Evolutionary conservation across 2,329 filamentous ascomycete species (phyloP).

Genomic region (Rachicladosporium sp.): DNA sequence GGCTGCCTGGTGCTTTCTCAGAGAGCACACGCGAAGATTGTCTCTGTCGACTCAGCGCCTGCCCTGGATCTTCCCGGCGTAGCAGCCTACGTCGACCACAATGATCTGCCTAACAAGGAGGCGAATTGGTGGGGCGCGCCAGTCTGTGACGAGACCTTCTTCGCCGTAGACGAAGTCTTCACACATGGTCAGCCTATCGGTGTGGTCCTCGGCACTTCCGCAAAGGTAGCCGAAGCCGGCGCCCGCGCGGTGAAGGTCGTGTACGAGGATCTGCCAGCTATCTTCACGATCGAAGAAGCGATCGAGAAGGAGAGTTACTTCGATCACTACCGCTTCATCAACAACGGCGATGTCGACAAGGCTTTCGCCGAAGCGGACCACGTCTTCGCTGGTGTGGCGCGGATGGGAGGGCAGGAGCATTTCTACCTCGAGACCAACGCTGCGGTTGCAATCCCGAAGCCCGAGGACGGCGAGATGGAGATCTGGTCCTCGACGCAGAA

Average conservation of each 20-base stretch:
- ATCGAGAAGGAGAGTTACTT: conserved; percentile 84
- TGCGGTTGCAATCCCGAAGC: conserved; percentile 72
- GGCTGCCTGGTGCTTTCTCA: conserved; percentile 80
- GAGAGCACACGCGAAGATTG: conserved; percentile 74
- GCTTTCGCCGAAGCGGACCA: conserved; percentile 70
- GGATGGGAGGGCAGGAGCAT: conserved; percentile 95
- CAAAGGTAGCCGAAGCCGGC: conserved; percentile 65
- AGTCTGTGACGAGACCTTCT: conserved; percentile 73
- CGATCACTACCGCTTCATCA: conserved; percentile 68
- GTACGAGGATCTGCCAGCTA: conserved; percentile 80
- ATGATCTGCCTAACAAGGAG: conserved; percentile 62
- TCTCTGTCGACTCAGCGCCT: conserved; percentile 60
- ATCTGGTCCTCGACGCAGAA: conserved; percentile 90
- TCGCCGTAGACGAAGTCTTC: conserved; percentile 80
- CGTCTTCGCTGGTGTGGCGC: conserved; percentile 66
- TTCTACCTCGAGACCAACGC: conserved; percentile 95
- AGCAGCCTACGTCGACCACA: conserved; percentile 69
- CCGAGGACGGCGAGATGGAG: conserved; percentile 90
- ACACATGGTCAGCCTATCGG: conserved; percentile 89
- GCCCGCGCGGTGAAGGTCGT: conserved; percentile 74
- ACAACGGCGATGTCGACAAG: conserved; percentile 66
- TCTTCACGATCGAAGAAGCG: conserved; percentile 91
- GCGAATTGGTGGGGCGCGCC: conserved; percentile 90
- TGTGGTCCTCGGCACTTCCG: conserved; percentile 69
- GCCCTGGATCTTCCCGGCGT: conserved; percentile 81